Evolutionary conservation across 1,284 basidiomycete genomes (phyloP), one percentile per base, ranked within the genome.

Genomic region (Fomitopsis betulina): DNA sequence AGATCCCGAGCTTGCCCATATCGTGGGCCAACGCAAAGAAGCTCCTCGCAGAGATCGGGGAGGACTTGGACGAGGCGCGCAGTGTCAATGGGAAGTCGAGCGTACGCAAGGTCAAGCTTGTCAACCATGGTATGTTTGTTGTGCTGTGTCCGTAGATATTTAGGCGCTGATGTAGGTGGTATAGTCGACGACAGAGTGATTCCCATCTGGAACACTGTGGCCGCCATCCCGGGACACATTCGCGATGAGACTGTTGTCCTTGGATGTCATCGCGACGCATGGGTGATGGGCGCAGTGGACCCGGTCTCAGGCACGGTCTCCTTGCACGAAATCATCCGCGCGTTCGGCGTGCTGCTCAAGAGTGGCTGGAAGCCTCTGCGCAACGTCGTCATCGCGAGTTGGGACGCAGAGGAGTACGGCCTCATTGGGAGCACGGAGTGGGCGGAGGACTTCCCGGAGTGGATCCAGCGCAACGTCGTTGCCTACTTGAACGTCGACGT

Each of bases 321-420:
- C n/a, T 75, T 96, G 17, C 83, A 89, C 65, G 94, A 98, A 71
- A 78, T 94, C 27, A 80, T 96, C 59, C 84, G 86, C 37, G 93
- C 91, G n/a, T 83, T 95, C 58, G 94, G 93, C 33, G 74, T 76
- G 9, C 77, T 98, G 1, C 69, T 91, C 23, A 76, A 76, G 62
- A 77, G 75, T 15, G 95, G 94, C 27, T 98, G 96, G 96, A 91
- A 86, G 66, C 96, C 96, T 4, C 75, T 95, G 40, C 79, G 95
- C 58, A 96, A 92, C 17, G 85, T 96, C 65, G 74, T 96, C n/a
- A 79, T 98, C 54, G 93, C 91, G 4, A 91, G 86, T 62, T 97
- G 93, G 94, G 94, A 96, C 72, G 96, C 86, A 0, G 95, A 98
- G 75, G 96, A 95, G 85, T 93, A 94, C 60, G 94, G 94, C 30